phyloP scores from a whole-genome alignment of 495 filamentous ascomycete genomes.

The Neurospora hispaniola region DNA sequence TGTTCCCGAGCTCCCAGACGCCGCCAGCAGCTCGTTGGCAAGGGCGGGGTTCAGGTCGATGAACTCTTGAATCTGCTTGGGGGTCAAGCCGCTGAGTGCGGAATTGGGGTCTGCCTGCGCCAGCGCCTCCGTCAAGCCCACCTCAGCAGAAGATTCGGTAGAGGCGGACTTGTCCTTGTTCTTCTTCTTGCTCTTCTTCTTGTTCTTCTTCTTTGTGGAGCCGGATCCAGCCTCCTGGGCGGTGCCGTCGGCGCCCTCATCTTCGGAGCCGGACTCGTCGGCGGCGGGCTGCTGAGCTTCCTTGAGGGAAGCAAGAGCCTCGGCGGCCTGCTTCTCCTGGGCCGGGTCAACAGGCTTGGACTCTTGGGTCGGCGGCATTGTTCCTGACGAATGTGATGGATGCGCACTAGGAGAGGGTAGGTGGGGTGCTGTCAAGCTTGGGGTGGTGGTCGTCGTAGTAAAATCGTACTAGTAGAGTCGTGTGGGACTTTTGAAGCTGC shows the following conservation, averaged over 20 bases:
- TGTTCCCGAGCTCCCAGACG: slow-evolving; percentile 12
- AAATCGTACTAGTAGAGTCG: neutral
- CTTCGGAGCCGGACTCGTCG: slow-evolving; percentile 28
- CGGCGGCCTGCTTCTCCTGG: slow-evolving; percentile 14
- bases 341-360: slow-evolving; percentile 35
- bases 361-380: slow-evolving; percentile 23
- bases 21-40: slow-evolving; percentile 38
- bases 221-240: slow-evolving; percentile 4
- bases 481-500: neutral
- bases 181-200: slow-evolving; percentile 39
- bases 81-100: slow-evolving; percentile 33
- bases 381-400: neutral
- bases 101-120: slow-evolving; percentile 24
- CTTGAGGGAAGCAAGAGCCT: slow-evolving; percentile 5
- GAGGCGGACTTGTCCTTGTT: slow-evolving; percentile 40
- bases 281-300: slow-evolving; percentile 14
- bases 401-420: neutral
- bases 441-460: neutral
- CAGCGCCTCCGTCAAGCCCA: slow-evolving; percentile 5
- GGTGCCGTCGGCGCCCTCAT: slow-evolving; percentile 14
- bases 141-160: slow-evolving; percentile 3
- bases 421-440: neutral
- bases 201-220: slow-evolving; percentile 32
- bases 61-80: slow-evolving; percentile 41
- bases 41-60: slow-evolving; percentile 52